phyloP scores from a whole-genome alignment of 768 basidiomycete genomes.

The Xerocomellus chrysenteron region DNA sequence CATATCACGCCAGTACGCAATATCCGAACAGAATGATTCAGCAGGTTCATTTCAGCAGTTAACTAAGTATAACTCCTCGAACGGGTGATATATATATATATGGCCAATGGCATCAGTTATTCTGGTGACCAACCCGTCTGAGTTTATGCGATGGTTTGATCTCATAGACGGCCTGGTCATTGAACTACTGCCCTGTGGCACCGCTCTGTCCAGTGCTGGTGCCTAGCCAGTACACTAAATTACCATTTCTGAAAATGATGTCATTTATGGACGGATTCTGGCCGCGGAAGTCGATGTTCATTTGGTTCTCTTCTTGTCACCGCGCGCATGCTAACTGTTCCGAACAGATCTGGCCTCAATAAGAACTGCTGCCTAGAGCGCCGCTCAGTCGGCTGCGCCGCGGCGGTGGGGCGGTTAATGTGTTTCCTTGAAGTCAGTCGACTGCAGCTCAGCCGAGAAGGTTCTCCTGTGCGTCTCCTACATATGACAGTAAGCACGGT shows the following conservation, averaged over 20 bases:
- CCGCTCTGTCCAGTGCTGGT: not conserved
- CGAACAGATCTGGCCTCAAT: not conserved
- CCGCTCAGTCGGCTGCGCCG: conserved; percentile 5
- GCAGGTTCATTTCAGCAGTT: not conserved
- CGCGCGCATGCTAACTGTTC: not conserved
- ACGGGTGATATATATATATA: too few species aligned
- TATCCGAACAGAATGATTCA: not conserved
- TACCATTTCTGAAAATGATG: not conserved
- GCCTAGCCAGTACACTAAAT: not conserved
- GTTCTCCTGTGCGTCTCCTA: not conserved
- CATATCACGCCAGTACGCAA: not conserved
- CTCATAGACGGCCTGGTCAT: too few species aligned
- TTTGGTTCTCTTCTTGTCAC: not conserved
- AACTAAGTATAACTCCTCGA: too few species aligned
- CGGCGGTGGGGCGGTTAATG: not conserved
- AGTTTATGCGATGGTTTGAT: too few species aligned
- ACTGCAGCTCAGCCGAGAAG: not conserved
- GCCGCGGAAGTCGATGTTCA: not conserved
- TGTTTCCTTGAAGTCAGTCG: not conserved
- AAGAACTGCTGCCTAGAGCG: not conserved
- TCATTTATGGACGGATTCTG: not conserved
- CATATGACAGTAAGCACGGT: not conserved
- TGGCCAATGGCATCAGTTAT: too few species aligned
- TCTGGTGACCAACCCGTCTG: too few species aligned
- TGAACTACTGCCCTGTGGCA: too few species aligned